phyloP scores from a whole-genome alignment of 2,329 filamentous ascomycete species.

The Coniochaeta hoffmannii region DNA sequence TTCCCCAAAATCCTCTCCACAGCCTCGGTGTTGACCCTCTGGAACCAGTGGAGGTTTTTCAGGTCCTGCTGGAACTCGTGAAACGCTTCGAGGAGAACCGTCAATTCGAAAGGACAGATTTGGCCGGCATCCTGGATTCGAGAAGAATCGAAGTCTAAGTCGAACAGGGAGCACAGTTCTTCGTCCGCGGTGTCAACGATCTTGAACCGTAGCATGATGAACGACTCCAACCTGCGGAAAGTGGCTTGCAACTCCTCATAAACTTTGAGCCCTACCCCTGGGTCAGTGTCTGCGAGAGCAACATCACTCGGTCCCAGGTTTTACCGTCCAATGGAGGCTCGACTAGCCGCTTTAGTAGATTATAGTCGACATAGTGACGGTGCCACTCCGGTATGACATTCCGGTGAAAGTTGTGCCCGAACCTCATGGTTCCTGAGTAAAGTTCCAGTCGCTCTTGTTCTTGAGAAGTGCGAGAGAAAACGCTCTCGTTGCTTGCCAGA shows the following conservation, averaged over 20 bases:
- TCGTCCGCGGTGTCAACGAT: background rate
- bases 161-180: background rate
- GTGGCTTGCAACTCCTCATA: background rate
- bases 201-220: background rate
- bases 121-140: background rate
- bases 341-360: slow-evolving; percentile 15
- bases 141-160: background rate
- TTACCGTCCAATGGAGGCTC: slow-evolving; percentile 6
- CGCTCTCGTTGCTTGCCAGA: too few relatives aligned
- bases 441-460: background rate
- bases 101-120: background rate
- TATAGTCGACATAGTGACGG: slow-evolving; percentile 19
- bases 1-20: background rate
- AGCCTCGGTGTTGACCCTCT: background rate
- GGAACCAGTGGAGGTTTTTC: background rate
- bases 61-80: background rate
- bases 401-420: slow-evolving; percentile 19
- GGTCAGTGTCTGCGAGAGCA: slow-evolving; percentile 1
- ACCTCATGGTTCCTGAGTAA: slow-evolving; percentile 15
- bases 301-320: background rate
- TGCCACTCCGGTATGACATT: slow-evolving; percentile 20
- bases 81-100: background rate
- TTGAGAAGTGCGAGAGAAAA: background rate
- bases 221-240: background rate
- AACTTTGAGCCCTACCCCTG: slow-evolving; percentile 9